Evolutionary conservation across 148 eudicot species (phyloP).

Genomic region (Pharnaceum exiguum): DNA sequence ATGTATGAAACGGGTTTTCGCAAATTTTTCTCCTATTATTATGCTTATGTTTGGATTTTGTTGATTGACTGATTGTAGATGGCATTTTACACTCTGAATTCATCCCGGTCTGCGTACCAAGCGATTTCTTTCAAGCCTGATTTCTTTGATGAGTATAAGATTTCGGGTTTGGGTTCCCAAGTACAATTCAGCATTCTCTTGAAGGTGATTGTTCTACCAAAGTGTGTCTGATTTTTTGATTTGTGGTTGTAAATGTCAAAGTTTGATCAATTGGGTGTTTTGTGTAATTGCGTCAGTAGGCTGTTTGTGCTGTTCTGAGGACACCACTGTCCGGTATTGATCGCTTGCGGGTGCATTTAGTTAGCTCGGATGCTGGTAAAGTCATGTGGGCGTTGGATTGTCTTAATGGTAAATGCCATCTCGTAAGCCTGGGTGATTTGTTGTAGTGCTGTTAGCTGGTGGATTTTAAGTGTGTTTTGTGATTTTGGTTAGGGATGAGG

Average conservation of each 20-base stretch:
- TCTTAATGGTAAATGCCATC: slow-evolving; percentile 43
- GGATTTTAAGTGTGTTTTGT: not conserved
- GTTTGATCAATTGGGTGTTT: slow-evolving; percentile 3
- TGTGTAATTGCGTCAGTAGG: slow-evolving; percentile 39
- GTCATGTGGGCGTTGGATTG: slow-evolving; percentile 86
- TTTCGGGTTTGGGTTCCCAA: slow-evolving; percentile 40
- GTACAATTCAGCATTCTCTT: slow-evolving; percentile 87
- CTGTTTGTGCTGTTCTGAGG: slow-evolving; percentile 88
- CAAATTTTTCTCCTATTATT: not conserved
- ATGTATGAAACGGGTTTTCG: too few species aligned
- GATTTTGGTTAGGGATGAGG: slow-evolving; percentile 58
- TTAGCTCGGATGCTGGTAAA: slow-evolving; percentile 70
- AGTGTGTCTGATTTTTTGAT: not conserved
- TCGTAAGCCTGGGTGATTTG: not conserved
- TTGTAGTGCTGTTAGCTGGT: not conserved
- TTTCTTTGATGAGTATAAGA: slow-evolving; percentile 71
- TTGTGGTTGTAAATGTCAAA: not conserved
- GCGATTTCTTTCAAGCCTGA: slow-evolving; percentile 70
- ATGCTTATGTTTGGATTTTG: not conserved
- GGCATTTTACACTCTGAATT: slow-evolving; percentile 63
- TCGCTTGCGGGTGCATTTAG: slow-evolving; percentile 51
- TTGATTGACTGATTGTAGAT: slow-evolving; percentile 42
- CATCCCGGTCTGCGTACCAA: slow-evolving; percentile 93
- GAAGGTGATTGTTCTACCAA: too few species aligned
- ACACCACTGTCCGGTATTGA: slow-evolving; percentile 75